Evolutionary conservation across 163 green algal species (phyloP), one percentile per base, ranked within the genome.

Genomic region (Prototheca wickerhamii): DNA sequence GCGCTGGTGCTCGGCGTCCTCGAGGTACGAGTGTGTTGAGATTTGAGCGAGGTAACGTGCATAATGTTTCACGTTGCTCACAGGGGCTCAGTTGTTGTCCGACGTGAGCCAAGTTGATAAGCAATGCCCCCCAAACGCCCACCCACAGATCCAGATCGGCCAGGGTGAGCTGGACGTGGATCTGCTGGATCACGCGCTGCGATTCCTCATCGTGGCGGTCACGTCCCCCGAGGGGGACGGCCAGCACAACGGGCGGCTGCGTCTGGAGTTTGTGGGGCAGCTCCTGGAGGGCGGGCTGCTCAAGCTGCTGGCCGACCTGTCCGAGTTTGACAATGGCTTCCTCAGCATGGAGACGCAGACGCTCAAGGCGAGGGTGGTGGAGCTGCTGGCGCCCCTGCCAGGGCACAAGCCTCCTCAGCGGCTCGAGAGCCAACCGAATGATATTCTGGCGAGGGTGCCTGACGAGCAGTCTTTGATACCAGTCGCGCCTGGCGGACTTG

Each of bases 221-320:
- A 54, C 46, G 15, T 29, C 15, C 23, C 46, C 46, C 18, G 46
- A 54, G 46, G 46, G 46, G 20, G 46, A 25, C 23, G 23, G 15
- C 46, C 15, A 18, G 46, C 15, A 54, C 1, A 54, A 54, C 18
- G 15, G 15, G 12, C 46, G 18, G 20, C 46, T 54, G 46, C 46
- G 46, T 25, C 46, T 12, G 15, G 18, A 25, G 12, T 54, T 54
- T 25, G 18, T 25, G 20, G 26, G 6, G 23, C 23, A 25, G 46
- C 46, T 54, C 15, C 5, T 28, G 35, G 59, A 72, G 28, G 12
- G 23, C 3, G 72, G 73, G 3, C 58, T 72, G 60, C 55, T 78
- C 33, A 68, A 70, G 12, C 53, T 52, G 1, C 64, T 69, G 51
- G 61, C 67, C 0, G 60, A 69, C 42, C 53, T 73, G n/a, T n/a